A percentile compares a stretch with the other conserved stretches of the same genome.
These are phyloP conservation scores for Pholiota conissans DNA, from an alignment of 768 basidiomycete genomes.

Conservation along the genomic window DNA sequence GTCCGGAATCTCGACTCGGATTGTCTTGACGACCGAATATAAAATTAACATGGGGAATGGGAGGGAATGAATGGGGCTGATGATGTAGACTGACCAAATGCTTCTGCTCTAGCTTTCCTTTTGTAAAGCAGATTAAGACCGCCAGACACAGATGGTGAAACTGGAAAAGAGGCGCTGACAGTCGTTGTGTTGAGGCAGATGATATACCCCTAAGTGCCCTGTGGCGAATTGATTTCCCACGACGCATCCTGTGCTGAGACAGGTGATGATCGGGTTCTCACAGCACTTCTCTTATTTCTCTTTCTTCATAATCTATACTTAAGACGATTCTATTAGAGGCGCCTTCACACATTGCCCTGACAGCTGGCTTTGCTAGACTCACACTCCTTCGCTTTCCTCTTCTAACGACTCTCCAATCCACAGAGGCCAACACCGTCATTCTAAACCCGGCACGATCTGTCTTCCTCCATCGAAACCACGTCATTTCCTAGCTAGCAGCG, in stretches of 20 bases:
- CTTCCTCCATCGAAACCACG: neutral
- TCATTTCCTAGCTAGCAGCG: conserved; percentile 3
- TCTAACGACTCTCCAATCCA: neutral
- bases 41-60: no score
- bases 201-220: neutral
- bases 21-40: no score
- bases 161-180: no score
- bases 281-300: neutral
- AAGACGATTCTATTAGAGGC: neutral
- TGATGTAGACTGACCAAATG: no score
- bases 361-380: neutral
- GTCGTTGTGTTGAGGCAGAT: no score
- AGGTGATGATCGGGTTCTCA: neutral
- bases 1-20: no score
- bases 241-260: neutral
- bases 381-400: conserved; percentile 2
- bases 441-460: neutral
- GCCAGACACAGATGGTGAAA: no score
- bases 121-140: no score
- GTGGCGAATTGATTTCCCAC: neutral
- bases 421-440: neutral
- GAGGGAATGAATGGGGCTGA: no score
- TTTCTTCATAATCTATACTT: neutral
- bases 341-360: neutral
- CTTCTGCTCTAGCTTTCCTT: no score